Base-by-base conservation (phyloP, 1,284 basidiomycete species). In the Ceraceosorus bombacis region DNA sequence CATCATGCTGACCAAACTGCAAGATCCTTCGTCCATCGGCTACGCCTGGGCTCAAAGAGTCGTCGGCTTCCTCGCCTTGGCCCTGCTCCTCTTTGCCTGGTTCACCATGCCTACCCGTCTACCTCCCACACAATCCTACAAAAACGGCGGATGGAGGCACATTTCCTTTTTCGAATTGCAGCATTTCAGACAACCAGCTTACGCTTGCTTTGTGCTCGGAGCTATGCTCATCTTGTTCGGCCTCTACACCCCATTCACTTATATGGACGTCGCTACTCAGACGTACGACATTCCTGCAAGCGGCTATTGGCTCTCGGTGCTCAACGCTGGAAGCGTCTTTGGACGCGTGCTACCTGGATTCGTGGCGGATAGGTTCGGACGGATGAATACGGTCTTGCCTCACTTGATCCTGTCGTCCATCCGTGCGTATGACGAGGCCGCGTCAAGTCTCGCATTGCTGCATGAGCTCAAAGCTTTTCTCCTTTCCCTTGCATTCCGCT, bases 321-420 rank as follows among this genome's bases (percentile, higher is more conserved):
- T 62, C 36, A 62, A 62, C 37, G 60, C 51, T 13, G 57, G 57
- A 13, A 40, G 37, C 37, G 41, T 58, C 41, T 59, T 76, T 17
- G 73, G 76, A 46, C 74, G 76, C 61, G 67, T 76, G 41, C 36
- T 61, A n/a, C 60, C 73, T 13, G 74, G 74, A 41, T 53, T 73
- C 12, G 15, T 71, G 4, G 76, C 74, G 0, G 76, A 76, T 53
- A 49, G 61, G 1, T 62, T 52, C 12, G 76, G 76, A 4, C 58
- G 65, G 8, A 61, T 74, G 55, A 75, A 78, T 60, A 68, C 70
- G 55, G 58, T 78, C 27, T 53, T 75, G 15, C 46, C 68, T 8
- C 65, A 64, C 17, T 70, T 69, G 1, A 43, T 55, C 27, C 37
- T 72, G 40, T 63, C 62, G 9, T 62, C 72, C 15, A 27, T 73